These are phyloP conservation scores for Paracoccidioides lutzii DNA, from an alignment of 2,329 filamentous ascomycete genomes.

Conservation along the genomic window DNA sequence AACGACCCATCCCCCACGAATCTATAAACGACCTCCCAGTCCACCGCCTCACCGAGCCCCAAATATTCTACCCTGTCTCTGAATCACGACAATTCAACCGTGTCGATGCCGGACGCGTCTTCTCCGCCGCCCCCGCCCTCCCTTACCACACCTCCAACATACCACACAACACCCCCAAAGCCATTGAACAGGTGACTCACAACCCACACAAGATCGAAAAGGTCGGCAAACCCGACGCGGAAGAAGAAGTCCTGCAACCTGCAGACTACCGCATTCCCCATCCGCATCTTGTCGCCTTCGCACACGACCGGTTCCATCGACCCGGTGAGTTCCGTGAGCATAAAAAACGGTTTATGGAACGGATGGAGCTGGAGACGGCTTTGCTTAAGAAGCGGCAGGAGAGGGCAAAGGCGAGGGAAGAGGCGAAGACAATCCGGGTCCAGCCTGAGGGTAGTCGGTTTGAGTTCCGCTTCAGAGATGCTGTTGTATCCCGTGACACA, in stretches of 20 bases:
- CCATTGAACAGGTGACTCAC: constrained; percentile 19
- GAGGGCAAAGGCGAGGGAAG: constrained; percentile 29
- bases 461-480: constrained; percentile 48
- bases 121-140: constrained; percentile 35
- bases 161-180: constrained; percentile 22
- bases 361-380: constrained; percentile 29
- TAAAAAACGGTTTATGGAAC: constrained; percentile 30
- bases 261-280: constrained; percentile 53
- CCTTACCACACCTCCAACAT: constrained; percentile 13
- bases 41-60: constrained; percentile 41
- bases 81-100: constrained; percentile 54
- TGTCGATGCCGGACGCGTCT: constrained; percentile 50
- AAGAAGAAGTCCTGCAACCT: constrained; percentile 43
- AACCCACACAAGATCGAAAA: constrained; percentile 26
- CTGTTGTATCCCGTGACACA: constrained; percentile 40
- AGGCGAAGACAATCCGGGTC: constrained; percentile 31
- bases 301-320: constrained; percentile 31
- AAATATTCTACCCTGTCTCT: constrained; percentile 51
- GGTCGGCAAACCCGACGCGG: constrained; percentile 30
- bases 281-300: constrained; percentile 42
- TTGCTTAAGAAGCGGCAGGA: constrained; percentile 28
- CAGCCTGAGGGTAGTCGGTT: constrained; percentile 39
- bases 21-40: constrained; percentile 52
- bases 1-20: constrained; percentile 39
- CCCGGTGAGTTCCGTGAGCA: constrained; percentile 23